These are phyloP conservation scores for Rubia balearica DNA, from an alignment of 305 asterid species.

Conservation along the genomic window DNA sequence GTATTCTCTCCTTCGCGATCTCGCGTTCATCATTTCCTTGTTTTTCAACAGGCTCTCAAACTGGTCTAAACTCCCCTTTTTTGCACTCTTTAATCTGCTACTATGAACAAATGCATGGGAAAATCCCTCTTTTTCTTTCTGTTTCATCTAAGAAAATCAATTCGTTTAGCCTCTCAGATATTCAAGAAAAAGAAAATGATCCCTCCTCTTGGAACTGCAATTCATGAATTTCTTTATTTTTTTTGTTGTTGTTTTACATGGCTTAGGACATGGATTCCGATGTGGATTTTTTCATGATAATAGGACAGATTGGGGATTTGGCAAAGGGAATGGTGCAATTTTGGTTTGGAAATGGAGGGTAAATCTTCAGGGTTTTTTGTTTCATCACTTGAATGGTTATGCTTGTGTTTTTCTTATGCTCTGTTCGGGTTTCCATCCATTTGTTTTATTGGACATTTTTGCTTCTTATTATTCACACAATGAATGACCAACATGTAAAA, in stretches of 20 bases:
- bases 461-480: not conserved
- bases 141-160: not conserved
- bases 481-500: not conserved
- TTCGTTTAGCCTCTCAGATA: not conserved
- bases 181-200: not conserved
- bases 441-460: not conserved
- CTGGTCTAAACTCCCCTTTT: not conserved
- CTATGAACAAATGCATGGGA: conserved; percentile 3
- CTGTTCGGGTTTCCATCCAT: conserved; percentile 10
- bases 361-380: not conserved
- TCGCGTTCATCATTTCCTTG: conserved; percentile 13
- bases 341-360: conserved; percentile 14
- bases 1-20: conserved; percentile 24
- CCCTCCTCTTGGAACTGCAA: not conserved
- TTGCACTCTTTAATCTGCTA: not conserved
- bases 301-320: not conserved
- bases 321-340: conserved; percentile 14
- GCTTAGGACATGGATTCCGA: not conserved
- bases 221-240: not conserved
- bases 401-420: not conserved
- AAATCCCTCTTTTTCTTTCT: not conserved
- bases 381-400: conserved; percentile 7
- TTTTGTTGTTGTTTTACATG: not conserved
- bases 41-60: not conserved
- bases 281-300: not conserved